These are phyloP conservation scores for Tubosaeta sp. DNA, from an alignment of 768 basidiomycete genomes.

Conservation along the genomic window DNA sequence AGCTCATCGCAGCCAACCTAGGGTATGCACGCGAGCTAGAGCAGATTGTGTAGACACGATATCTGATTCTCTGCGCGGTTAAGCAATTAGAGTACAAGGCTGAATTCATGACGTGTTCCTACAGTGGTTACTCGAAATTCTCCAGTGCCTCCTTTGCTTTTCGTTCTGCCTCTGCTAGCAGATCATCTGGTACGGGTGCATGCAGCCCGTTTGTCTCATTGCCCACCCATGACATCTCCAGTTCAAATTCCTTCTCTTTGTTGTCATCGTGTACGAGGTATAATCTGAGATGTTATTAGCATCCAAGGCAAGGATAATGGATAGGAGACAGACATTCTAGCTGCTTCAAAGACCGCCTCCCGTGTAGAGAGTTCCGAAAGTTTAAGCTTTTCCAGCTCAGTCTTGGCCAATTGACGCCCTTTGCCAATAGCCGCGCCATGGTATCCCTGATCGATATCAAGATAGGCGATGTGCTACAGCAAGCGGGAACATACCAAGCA, in stretches of 20 bases:
- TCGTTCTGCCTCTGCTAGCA: conserved; percentile 79
- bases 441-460: conserved; percentile 62
- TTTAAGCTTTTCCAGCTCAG: conserved; percentile 95
- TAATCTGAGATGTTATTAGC: conserved; percentile 53
- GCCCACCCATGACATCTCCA: conserved; percentile 97
- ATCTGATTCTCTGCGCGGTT: not conserved
- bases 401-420: conserved; percentile 97
- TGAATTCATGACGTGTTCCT: conserved; percentile 14
- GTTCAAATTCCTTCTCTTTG: conserved; percentile 97
- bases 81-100: conserved; percentile 3
- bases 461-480: not conserved
- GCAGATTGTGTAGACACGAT: conserved; percentile 71
- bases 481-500: conserved; percentile 59
- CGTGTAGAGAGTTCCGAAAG: conserved; percentile 72
- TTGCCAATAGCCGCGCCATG: conserved; percentile 96
- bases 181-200: conserved; percentile 77
- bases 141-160: conserved; percentile 86
- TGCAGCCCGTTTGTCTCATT: conserved; percentile 79
- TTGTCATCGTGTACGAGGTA: conserved; percentile 97
- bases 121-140: conserved; percentile 45
- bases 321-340: conserved; percentile 73
- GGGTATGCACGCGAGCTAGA: conserved; percentile 84
- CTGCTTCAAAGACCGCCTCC: conserved; percentile 90
- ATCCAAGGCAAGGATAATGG: not conserved
- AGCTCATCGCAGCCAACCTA: conserved; percentile 72